Evolutionary conservation across 2,329 filamentous ascomycete genomes (phyloP), one percentile per base, ranked within the genome.

Genomic region (Aureobasidium lini): DNA sequence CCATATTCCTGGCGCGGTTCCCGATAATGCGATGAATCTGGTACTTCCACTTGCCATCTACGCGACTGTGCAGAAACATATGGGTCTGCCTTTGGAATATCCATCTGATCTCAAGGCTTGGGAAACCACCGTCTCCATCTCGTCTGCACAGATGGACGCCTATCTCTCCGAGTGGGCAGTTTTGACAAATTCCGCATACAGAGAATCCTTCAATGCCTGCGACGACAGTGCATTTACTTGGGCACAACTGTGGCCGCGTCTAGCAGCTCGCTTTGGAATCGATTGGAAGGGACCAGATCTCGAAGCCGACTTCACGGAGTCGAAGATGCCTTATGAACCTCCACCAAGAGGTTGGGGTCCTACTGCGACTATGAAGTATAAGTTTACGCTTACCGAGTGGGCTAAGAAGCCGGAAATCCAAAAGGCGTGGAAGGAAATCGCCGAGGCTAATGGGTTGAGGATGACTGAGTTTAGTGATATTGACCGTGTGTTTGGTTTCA

Each of bases 141-240:
- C 72, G 43, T 75, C 71, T 2, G 78, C 76, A 5, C 71, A 71
- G 65, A 65, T 82, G 63, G 82, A 79, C 40, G 76, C 72, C 0
- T 78, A 79, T 60, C 71, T 82, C 29, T 71, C 70, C 15, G 78
- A 80, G 65, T 83, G 78, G 78, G 75, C 75, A 0, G 76, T 76
- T 0, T 65, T 82, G 18, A 66, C 66, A 4, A 1, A 11, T 3
- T 8, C n/a, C 10, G 72, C 75, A 8, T 67, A 64, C 54, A 73
- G 80, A 61, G 67, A 82, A 64, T 75, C 72, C 15, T 81, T 82
- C 68, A 82, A 82, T 61, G 74, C 75, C 0, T 67, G 68, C 34
- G 79, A 83, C 53, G 75, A 73, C 5, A 72, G 69, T 13, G 68
- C 71, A 0, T 75, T 81, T 18, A 76, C 75, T 1, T 80, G 76